phyloP scores from a whole-genome alignment of 169 alveolate genomes.

The Plasmodium fragile region DNA sequence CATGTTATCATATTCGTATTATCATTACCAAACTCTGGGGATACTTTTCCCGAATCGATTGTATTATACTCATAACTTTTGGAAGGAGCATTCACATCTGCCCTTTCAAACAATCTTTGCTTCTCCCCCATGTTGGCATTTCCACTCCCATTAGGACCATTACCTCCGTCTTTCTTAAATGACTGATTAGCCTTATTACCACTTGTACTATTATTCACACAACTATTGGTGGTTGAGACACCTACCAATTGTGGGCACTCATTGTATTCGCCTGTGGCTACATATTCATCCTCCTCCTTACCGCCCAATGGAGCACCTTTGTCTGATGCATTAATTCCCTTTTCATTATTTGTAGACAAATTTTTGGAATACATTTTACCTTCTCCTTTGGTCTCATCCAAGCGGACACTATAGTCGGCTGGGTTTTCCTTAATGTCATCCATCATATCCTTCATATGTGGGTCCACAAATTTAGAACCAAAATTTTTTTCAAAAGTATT shows the following conservation, averaged over 20 bases:
- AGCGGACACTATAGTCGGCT: background rate
- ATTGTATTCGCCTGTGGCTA: background rate
- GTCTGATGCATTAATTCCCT: background rate
- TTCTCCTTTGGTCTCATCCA: background rate
- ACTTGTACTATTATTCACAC: background rate
- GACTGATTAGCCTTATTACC: background rate
- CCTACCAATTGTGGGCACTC: background rate
- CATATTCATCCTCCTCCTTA: conserved; percentile 1
- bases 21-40: conserved; percentile 27
- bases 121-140: conserved; percentile 6
- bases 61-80: conserved; percentile 31
- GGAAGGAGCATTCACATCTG: background rate
- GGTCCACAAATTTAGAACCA: conserved; percentile 1
- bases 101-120: conserved; percentile 19
- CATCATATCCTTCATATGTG: background rate
- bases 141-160: background rate
- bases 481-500: conserved; percentile 42
- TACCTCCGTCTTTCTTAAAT: background rate
- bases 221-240: background rate
- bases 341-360: background rate
- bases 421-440: conserved; percentile 26
- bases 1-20: background rate
- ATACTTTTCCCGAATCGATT: background rate
- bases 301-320: background rate
- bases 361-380: background rate